Base-by-base conservation (phyloP, 179 eudicot species). In the Vitellaria paradoxa region DNA sequence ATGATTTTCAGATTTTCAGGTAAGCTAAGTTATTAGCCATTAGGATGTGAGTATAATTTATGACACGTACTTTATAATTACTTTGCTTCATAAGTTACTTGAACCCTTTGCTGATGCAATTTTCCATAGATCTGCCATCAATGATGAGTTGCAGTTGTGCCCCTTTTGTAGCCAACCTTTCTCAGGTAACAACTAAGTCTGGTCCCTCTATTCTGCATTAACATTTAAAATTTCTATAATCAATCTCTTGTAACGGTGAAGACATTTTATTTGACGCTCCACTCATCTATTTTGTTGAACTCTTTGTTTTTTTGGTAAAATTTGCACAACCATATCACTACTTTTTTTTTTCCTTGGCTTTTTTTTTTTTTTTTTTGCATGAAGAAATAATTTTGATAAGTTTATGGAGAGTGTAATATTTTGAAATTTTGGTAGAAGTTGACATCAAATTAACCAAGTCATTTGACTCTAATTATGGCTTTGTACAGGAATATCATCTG, bases 81-180 rank as follows among this genome's bases (percentile, higher is more conserved):
- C 69, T 71, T 67, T 42, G 56, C 73, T n/a, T 74, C 30, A 46
- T 60, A 46, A 49, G 30, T 49, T 59, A 49, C 49, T 62, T 64
- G 6, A 74, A 23, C 65, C 72, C 68, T 23, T 76, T 60, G 45
- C 26, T 79, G 73, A n/a, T 75, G 45, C 71, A 53, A 76, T 76
- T 73, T 77, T 47, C 77, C 52, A 52, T 91, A 95, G 99, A 82
- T 95, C 97, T 72, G 68, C 87, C 68, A 74, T 95, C 73, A 89
- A 82, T 49, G 95, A 93, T 62, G 97, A 91, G 21, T 55, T 85
- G 75, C 95, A 90, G 79, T 79, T 89, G 64, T 95, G 99, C 81
- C 99, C 99, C 52, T 95, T 79, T 77, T 95, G 99, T 82, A 81
- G 78, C 85, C 97, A 93, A 73, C 98, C 99, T 77, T 95, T 95